Evolutionary conservation across 306 rosid genomes (phyloP), one percentile per base, ranked within the genome.

Genomic region (Trifolium pratense): DNA sequence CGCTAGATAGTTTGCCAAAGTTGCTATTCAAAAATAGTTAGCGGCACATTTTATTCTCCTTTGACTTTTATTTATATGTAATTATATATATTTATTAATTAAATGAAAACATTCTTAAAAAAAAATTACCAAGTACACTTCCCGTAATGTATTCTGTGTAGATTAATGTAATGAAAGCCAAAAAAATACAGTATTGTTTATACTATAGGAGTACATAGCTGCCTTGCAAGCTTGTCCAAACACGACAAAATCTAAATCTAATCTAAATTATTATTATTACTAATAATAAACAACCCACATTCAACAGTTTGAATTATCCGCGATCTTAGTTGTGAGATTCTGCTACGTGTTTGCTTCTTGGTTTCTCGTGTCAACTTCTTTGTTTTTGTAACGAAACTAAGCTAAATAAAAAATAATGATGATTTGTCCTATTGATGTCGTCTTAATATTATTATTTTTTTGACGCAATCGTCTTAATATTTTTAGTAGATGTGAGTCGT

Each of bases 311-410:
- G 11, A 66, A 23, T 42, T 11, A 43, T 36, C 39, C 32, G 21
- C 3, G 12, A 75, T 52, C 66, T 7, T 75, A 37, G 65, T 75
- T 56, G 8, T 17, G 17, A 68, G 15, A 9, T 53, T 36, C 34
- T 25, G 34, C 66, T 42, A 75, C 68, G 79, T 66, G 79, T 66
- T 75, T 12, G 45, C 31, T 12, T 68, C 74, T 17, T 43, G 62
- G 36, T 69, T 68, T 68, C 43, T 68, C 59, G 2, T 26, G 73
- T 16, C 58, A 48, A 25, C 18, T 21, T 37, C 48, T 37, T 11
- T 5, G 11, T 4, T 29, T 68, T 68, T 68, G 17, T 31, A 23
- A 49, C 15, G 46, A 31, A 29, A 68, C 16, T 37, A 68, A 68
- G 61, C 13, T 31, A 25, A 11, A 31, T 31, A 25, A 11, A 31